These are phyloP conservation scores for Ascosphaera pollenicola DNA, from an alignment of 2,329 filamentous ascomycete genomes.

Conservation along the genomic window DNA sequence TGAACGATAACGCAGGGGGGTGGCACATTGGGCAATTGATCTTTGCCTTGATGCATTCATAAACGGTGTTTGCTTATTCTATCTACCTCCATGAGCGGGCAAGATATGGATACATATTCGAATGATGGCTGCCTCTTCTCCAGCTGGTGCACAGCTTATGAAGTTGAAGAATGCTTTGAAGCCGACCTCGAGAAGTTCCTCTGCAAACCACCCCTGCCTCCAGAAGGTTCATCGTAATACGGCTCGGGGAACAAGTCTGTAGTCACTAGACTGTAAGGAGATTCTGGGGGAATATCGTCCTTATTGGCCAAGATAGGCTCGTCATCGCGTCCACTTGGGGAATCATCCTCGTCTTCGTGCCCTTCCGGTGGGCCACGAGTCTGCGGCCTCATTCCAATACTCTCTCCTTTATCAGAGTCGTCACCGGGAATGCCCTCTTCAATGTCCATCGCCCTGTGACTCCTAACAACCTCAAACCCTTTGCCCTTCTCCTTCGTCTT, in stretches of 20 bases:
- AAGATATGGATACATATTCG: no score
- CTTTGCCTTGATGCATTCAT: no score
- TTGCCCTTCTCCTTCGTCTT: slow-evolving; percentile 91
- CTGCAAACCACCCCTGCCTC: slow-evolving; percentile 6
- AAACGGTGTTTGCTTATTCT: no score
- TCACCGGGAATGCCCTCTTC: not conserved
- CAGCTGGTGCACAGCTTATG: no score
- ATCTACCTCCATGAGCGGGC: no score
- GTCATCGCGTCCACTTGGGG: not conserved
- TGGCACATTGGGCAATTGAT: no score
- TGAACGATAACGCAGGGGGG: no score
- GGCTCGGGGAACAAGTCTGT: slow-evolving; percentile 39
- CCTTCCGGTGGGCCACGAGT: not conserved
- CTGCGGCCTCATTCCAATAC: not conserved
- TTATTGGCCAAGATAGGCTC: not conserved
- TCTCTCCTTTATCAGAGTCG: not conserved
- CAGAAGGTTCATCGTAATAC: slow-evolving; percentile 32
- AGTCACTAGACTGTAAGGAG: slow-evolving; percentile 43
- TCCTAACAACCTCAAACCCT: slow-evolving; percentile 90
- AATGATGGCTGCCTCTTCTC: slow-evolving; percentile 3
- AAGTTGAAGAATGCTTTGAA: no score
- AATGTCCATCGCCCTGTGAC: slow-evolving; percentile 44
- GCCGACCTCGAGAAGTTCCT: slow-evolving; percentile 7
- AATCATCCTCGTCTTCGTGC: not conserved
- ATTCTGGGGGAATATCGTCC: not conserved